Percentiles rank a stretch among this genome's conserved stretches.
Evolutionary conservation across 75 land plant genomes (phyloP).

Genomic region (Pinus albicaulis): DNA sequence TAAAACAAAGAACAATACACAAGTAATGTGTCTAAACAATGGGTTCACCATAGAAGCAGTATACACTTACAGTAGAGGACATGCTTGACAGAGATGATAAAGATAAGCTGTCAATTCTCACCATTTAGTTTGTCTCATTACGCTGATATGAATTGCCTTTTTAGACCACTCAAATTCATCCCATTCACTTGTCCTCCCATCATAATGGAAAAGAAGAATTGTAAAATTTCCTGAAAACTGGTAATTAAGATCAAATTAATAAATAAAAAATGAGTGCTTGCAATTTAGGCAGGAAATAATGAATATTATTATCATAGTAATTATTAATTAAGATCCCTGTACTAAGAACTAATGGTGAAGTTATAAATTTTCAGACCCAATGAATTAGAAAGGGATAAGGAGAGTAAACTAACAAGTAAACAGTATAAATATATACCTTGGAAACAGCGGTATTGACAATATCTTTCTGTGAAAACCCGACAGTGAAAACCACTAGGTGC

Average conservation of each 20-base stretch:
- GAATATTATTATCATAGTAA: background rate
- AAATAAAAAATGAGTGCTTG: background rate
- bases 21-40: too few species aligned
- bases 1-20: too few species aligned
- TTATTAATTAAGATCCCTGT: too few species aligned
- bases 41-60: background rate
- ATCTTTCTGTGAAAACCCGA: slow-evolving; percentile 40
- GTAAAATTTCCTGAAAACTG: slow-evolving; percentile 53
- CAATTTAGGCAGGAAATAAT: background rate
- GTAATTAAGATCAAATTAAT: background rate
- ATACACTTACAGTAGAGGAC: background rate
- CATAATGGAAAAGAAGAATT: slow-evolving; percentile 47
- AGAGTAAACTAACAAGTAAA: background rate
- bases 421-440: slow-evolving; percentile 21
- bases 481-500: slow-evolving; percentile 38
- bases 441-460: slow-evolving; percentile 26
- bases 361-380: too few species aligned
- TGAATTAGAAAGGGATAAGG: background rate
- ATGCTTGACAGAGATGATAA: background rate
- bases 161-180: slow-evolving; percentile 43
- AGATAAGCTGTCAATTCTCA: slow-evolving; percentile 8
- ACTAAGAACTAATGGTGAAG: too few species aligned
- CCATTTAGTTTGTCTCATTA: slow-evolving; percentile 42
- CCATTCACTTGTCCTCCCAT: slow-evolving; percentile 42
- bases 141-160: slow-evolving; percentile 39